Percentiles rank a stretch among this genome's conserved stretches.
Evolutionary conservation across 192 early-diverging fungal genomes (phyloP).

Genomic region (Coemansia sp.): DNA sequence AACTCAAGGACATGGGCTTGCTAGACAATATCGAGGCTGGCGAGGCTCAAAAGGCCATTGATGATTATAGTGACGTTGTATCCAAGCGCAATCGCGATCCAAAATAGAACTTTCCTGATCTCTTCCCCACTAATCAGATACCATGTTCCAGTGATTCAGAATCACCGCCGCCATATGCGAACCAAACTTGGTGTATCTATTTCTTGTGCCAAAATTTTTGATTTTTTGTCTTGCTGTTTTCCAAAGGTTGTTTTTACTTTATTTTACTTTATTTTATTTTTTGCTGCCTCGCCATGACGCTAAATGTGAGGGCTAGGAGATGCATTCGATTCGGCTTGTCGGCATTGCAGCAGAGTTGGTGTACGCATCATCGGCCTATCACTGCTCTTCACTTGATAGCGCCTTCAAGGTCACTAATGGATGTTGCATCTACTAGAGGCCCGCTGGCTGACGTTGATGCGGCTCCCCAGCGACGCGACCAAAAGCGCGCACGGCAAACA

Average conservation of each 20-base stretch:
- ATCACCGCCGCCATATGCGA: neutral
- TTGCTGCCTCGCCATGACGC: neutral
- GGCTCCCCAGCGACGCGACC: constrained; percentile 6
- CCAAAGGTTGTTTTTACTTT: constrained; percentile 3
- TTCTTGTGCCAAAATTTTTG: no score
- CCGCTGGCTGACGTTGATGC: constrained; percentile 5
- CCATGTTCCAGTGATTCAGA: neutral
- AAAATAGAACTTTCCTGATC: neutral
- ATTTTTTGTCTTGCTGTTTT: no score
- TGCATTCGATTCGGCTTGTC: neutral
- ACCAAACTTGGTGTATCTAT: no score
- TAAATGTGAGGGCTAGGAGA: neutral
- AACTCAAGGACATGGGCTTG: constrained; percentile 45
- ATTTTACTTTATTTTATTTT: neutral
- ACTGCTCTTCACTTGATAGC: neutral
- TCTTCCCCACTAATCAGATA: neutral
- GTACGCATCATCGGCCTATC: neutral
- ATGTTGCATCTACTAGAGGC: neutral
- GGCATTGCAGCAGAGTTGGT: constrained; percentile 2
- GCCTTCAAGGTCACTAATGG: neutral
- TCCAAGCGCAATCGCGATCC: constrained; percentile 13
- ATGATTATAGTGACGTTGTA: constrained; percentile 11
- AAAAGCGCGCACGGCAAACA: constrained; percentile 1
- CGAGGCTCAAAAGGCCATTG: constrained; percentile 27
- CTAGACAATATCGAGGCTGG: constrained; percentile 46